Evolutionary conservation across 768 basidiomycete genomes (phyloP), one percentile per base, ranked within the genome.

Genomic region (Lactarius hatsudake): DNA sequence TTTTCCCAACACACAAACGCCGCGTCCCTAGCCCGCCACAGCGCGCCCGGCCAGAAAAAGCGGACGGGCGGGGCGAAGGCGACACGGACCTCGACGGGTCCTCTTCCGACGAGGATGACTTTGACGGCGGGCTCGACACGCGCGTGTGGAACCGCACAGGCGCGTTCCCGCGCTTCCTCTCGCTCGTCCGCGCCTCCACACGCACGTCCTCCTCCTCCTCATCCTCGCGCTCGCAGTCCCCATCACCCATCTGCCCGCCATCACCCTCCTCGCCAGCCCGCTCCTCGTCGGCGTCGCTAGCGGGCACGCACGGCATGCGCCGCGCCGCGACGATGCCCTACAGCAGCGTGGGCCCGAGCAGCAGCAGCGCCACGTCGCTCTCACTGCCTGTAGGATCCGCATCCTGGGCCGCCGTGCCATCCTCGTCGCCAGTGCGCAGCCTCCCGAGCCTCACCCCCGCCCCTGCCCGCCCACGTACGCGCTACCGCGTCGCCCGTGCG

Each of bases 81-180:
- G 68, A 66, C 63, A 64, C 60, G 20, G 62, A 67, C 30, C 30
- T 55, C 32, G 66, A 67, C 42, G 70, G 63, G 32, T 59, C 64
- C 17, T 68, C 72, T 0, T 64, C 59, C 34, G 64, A 66, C 18
- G 65, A 66, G 34, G 69, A 69, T 10, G 61, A 61, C 42, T 64
- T 55, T 61, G 71, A 70, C 38, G 69, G 69, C 32, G 71, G 71
- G 34, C 69, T 71, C 55, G 65, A 71, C 66, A 69, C 74, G 58
- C 71, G 66, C 40, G 63, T 62, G 1, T 78, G 77, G 77, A 78
- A 78, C 69, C 62, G 60, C 18, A 58, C 36, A 2, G 68, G 66
- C 54, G 72, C 74, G 10, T 78, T 76, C 67, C 30, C 58, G 53
- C 72, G 69, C 17, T 76, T 76, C 69, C 72, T 78, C 58, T 32